A percentile compares a stretch with the other conserved stretches of the same genome.
Evolutionary conservation across 768 basidiomycete species (phyloP).

Genomic region (Rhizopogon sp.): DNA sequence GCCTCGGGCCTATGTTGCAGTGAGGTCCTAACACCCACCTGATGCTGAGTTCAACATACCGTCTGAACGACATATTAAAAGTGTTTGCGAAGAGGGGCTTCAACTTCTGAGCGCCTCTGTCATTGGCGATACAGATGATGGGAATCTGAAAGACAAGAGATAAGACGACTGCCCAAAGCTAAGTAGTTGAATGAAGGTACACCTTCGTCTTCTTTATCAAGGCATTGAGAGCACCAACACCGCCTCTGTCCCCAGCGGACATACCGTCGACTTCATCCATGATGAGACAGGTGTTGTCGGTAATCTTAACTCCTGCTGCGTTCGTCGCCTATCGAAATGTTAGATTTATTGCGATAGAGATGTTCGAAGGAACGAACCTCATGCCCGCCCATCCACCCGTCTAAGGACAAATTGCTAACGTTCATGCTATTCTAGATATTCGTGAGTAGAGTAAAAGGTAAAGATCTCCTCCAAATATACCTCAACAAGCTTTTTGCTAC

Average conservation of each 20-base stretch:
- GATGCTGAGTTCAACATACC: slow-evolving; percentile 39
- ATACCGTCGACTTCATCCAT: slow-evolving; percentile 99
- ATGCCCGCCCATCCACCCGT: slow-evolving; percentile 72
- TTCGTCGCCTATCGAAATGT: slow-evolving; percentile 44
- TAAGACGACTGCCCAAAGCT: not conserved
- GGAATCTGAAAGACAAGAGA: slow-evolving; percentile 56
- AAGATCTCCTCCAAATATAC: slow-evolving; percentile 32
- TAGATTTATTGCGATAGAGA: not conserved
- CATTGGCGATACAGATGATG: slow-evolving; percentile 97
- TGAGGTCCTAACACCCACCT: not conserved
- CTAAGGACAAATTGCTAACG: slow-evolving; percentile 82
- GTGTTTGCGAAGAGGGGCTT: slow-evolving; percentile 77
- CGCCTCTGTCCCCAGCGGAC: slow-evolving; percentile 96
- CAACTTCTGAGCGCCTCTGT: slow-evolving; percentile 80
- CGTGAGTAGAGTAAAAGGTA: not conserved
- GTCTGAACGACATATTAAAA: slow-evolving; percentile 70
- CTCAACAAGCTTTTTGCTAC: slow-evolving; percentile 97
- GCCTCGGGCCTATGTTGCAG: slow-evolving; percentile 62
- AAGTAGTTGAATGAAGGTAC: not conserved
- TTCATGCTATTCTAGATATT: slow-evolving; percentile 74
- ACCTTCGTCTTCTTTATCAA: slow-evolving; percentile 93
- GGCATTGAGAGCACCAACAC: slow-evolving; percentile 88
- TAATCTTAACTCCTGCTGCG: slow-evolving; percentile 67
- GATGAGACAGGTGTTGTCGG: slow-evolving; percentile 80
- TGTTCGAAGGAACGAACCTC: slow-evolving; percentile 30